These are phyloP conservation scores for Fusarium robinianum DNA, from an alignment of 2,329 filamentous ascomycete genomes.

Conservation along the genomic window DNA sequence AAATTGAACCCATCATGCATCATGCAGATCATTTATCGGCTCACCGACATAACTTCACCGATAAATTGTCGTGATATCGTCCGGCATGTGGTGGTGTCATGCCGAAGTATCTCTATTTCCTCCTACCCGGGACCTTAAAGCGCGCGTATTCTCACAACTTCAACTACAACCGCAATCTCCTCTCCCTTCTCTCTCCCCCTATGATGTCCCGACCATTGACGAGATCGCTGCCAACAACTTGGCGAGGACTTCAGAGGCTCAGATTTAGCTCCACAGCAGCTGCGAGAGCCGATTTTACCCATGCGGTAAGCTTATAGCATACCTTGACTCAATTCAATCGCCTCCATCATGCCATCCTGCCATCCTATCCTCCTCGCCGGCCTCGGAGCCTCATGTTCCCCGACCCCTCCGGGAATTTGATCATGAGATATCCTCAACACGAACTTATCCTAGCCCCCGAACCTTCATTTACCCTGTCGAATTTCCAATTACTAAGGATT, in stretches of 20 bases:
- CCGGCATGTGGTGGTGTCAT: too few species aligned
- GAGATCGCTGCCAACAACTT: neutral
- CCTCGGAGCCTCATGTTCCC: conserved; percentile 9
- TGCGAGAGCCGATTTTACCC: conserved; percentile 49
- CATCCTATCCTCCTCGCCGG: conserved; percentile 16
- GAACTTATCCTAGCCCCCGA: too few species aligned
- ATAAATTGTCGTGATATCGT: too few species aligned
- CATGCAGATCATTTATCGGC: too few species aligned
- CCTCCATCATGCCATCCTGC: conserved; percentile 11
- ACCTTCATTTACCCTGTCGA: too few species aligned
- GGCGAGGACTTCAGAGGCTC: conserved; percentile 17
- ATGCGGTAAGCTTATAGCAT: conserved; percentile 48
- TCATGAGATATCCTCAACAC: conserved; percentile 7
- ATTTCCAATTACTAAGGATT: too few species aligned
- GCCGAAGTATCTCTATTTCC: neutral
- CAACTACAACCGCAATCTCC: conserved; percentile 8
- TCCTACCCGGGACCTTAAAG: neutral
- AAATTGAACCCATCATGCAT: too few species aligned
- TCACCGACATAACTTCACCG: too few species aligned
- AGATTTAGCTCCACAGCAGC: conserved; percentile 45
- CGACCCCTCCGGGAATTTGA: conserved; percentile 4
- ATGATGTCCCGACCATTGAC: conserved; percentile 25
- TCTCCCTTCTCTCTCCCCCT: too few species aligned
- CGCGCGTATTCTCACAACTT: conserved; percentile 1
- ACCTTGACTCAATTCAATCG: conserved; percentile 6